Percentiles rank a stretch among this genome's conserved stretches.
These are phyloP conservation scores for Phytophthora tentaculata DNA, from an alignment of 352 stramenopile species.

Conservation along the genomic window DNA sequence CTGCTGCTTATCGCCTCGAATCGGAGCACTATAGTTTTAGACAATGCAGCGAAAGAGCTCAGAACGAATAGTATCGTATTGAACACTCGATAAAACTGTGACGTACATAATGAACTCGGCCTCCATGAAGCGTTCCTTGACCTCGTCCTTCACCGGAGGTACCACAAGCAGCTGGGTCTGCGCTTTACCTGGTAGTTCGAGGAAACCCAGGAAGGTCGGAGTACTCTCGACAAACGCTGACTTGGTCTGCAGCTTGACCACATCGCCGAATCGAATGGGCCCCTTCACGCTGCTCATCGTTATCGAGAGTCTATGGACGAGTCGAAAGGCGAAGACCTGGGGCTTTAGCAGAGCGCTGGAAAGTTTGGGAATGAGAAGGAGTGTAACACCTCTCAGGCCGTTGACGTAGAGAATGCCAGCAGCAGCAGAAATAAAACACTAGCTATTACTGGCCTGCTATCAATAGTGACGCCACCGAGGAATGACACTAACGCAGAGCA, in stretches of 20 bases:
- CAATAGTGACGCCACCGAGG: conserved; percentile 33
- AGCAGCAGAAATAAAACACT: background rate
- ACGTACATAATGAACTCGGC: conserved; percentile 79
- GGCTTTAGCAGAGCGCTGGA: conserved; percentile 25
- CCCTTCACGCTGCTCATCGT: conserved; percentile 34
- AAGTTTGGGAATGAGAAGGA: conserved; percentile 39
- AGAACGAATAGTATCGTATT: background rate
- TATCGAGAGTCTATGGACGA: conserved; percentile 6
- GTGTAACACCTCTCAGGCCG: conserved; percentile 9
- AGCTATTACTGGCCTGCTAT: conserved; percentile 36
- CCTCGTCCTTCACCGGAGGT: conserved; percentile 51
- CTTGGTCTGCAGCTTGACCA: conserved; percentile 55
- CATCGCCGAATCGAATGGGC: conserved; percentile 60
- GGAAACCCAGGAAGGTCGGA: conserved; percentile 45
- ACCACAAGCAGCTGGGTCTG: conserved; percentile 60
- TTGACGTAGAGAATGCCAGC: conserved; percentile 6
- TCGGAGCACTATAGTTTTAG: conserved; percentile 34
- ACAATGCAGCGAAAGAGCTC: conserved; percentile 5
- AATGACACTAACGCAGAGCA: no score
- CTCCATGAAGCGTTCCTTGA: conserved; percentile 47
- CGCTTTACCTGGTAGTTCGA: conserved; percentile 51
- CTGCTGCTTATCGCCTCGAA: conserved; percentile 58
- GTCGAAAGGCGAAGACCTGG: conserved; percentile 3
- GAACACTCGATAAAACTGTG: background rate
- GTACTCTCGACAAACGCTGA: conserved; percentile 41